These are phyloP conservation scores for Stenogyne calaminthoides DNA, from an alignment of 305 asterid genomes.

Conservation along the genomic window DNA sequence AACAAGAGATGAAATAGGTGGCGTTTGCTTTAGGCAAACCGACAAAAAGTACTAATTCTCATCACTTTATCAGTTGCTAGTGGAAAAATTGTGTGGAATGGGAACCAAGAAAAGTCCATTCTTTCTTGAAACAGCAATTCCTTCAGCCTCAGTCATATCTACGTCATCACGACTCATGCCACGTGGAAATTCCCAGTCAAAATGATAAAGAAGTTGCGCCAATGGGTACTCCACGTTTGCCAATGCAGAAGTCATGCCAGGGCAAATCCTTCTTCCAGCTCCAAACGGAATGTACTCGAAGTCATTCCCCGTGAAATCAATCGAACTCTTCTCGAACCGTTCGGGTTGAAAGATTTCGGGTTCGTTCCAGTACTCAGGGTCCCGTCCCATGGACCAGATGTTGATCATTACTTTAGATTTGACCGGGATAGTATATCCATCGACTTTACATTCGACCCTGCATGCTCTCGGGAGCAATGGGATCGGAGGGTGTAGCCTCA, in stretches of 20 bases:
- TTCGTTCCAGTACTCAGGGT: conserved; percentile 27
- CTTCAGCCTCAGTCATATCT: conserved; percentile 28
- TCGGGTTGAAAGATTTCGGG: conserved; percentile 30
- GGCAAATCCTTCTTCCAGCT: conserved; percentile 30
- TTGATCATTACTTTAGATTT: conserved; percentile 33
- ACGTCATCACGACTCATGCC: conserved; percentile 7
- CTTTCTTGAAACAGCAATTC: conserved; percentile 26
- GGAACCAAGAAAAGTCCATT: conserved; percentile 17
- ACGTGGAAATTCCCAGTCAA: conserved; percentile 31
- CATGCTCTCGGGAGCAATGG: conserved; percentile 34
- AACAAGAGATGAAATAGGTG: too few relatives aligned
- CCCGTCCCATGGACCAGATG: conserved; percentile 33
- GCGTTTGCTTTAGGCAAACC: too few relatives aligned
- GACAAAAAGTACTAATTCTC: too few relatives aligned
- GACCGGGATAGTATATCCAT: conserved; percentile 29
- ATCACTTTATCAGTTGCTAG: neutral
- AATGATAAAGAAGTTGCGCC: conserved; percentile 30
- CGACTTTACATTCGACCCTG: conserved; percentile 26
- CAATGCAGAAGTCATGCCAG: conserved; percentile 21
- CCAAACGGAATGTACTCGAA: conserved; percentile 34
- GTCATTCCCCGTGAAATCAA: conserved; percentile 26
- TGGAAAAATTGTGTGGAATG: neutral
- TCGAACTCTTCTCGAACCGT: conserved; percentile 21
- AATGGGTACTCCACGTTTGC: conserved; percentile 22
- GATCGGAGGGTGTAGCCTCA: conserved; percentile 37